Percentiles rank a stretch among this genome's conserved stretches.
These are phyloP conservation scores for Hymenoscyphus repandus DNA, from an alignment of 2,329 filamentous ascomycete species.

Conservation along the genomic window DNA sequence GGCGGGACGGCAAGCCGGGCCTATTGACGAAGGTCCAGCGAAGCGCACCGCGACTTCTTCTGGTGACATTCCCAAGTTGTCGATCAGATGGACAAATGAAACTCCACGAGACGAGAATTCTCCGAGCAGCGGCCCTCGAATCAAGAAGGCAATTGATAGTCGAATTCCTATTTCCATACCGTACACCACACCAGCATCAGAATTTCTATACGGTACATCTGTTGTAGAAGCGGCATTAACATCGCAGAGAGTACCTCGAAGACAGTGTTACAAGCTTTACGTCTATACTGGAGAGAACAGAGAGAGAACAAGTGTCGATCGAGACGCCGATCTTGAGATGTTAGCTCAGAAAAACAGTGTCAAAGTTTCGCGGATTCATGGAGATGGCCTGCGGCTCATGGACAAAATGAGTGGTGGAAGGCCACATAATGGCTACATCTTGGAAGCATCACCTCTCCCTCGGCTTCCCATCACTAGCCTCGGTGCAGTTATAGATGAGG, in stretches of 20 bases:
- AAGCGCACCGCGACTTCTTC: too few species aligned
- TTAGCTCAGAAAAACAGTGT: constrained; percentile 48
- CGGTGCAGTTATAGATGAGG: constrained; percentile 22
- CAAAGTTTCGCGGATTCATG: constrained; percentile 51
- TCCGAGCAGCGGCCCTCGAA: background rate
- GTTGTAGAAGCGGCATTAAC: constrained; percentile 76
- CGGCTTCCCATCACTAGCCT: constrained; percentile 61
- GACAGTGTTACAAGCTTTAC: constrained; percentile 82
- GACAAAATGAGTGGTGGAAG: constrained; percentile 78
- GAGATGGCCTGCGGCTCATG: constrained; percentile 61
- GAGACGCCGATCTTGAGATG: constrained; percentile 40
- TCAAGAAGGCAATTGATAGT: constrained; percentile 12
- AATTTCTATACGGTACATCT: constrained; percentile 84
- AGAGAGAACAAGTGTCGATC: constrained; percentile 40
- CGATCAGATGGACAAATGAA: background rate
- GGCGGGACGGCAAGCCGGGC: too few species aligned
- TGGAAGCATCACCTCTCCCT: constrained; percentile 82
- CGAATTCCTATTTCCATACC: constrained; percentile 42
- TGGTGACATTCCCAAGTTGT: background rate
- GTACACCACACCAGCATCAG: constrained; percentile 80
- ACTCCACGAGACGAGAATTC: background rate
- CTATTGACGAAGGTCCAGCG: too few species aligned
- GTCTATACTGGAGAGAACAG: constrained; percentile 58
- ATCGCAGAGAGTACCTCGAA: constrained; percentile 44
- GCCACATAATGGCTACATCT: constrained; percentile 83